These are phyloP conservation scores for Syzygium malaccense DNA, from an alignment of 441 rosid species.

Conservation along the genomic window DNA sequence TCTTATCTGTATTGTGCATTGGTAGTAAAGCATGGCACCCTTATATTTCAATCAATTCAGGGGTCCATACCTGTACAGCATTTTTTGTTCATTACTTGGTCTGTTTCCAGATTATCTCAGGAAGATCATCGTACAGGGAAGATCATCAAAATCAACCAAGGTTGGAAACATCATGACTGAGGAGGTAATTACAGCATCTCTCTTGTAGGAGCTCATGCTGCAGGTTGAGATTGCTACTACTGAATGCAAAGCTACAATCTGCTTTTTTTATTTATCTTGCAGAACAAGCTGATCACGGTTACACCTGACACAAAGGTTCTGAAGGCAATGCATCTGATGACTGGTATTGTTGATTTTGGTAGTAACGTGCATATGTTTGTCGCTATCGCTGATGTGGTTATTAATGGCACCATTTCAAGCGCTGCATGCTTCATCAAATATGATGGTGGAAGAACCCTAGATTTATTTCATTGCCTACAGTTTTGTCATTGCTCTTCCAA, in stretches of 20 bases:
- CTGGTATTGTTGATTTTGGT: constrained; percentile 37
- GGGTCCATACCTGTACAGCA: neutral
- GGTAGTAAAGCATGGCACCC: neutral
- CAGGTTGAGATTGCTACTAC: neutral
- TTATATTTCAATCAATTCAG: neutral
- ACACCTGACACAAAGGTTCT: constrained; percentile 85
- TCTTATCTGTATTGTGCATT: neutral
- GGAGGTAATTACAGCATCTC: constrained; percentile 47
- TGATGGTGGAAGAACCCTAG: neutral
- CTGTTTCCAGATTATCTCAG: constrained; percentile 62
- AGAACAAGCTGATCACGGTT: constrained; percentile 94
- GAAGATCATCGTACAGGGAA: constrained; percentile 93
- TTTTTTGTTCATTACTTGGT: neutral
- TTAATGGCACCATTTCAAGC: neutral
- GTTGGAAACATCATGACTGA: constrained; percentile 99
- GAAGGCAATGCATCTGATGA: constrained; percentile 92
- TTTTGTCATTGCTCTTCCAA: neutral
- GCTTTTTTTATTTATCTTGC: constrained; percentile 5
- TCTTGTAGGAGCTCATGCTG: neutral
- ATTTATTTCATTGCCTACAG: neutral
- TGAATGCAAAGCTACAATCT: neutral
- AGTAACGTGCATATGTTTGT: neutral
- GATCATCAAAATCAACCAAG: constrained; percentile 93
- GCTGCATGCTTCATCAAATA: neutral
- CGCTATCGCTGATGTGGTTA: neutral